These are phyloP conservation scores for Tremella fuciformis DNA, from an alignment of 768 basidiomycete genomes.

Conservation along the genomic window DNA sequence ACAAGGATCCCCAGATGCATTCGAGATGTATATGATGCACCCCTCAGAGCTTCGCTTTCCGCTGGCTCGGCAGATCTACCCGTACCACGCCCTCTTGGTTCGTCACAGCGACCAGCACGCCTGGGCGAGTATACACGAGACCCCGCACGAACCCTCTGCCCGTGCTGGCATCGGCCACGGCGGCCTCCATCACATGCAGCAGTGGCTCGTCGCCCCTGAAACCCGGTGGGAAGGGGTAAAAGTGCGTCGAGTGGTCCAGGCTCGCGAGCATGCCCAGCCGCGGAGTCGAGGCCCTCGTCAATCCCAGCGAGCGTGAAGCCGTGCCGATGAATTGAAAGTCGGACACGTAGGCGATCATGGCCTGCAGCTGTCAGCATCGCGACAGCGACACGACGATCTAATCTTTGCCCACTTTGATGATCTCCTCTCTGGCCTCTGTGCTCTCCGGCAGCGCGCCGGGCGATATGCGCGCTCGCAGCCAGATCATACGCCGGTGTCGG, in stretches of 20 bases:
- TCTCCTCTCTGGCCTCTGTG: slow-evolving; percentile 30
- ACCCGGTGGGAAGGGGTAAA: slow-evolving; percentile 41
- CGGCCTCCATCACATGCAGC: slow-evolving; percentile 50
- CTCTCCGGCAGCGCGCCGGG: slow-evolving; percentile 5
- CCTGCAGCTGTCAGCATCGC: slow-evolving; percentile 20
- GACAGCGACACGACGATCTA: too few species aligned
- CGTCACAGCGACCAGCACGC: slow-evolving; percentile 49
- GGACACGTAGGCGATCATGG: slow-evolving; percentile 51
- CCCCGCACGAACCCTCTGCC: slow-evolving; percentile 50
- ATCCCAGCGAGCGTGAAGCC: slow-evolving; percentile 43
- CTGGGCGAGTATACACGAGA: slow-evolving; percentile 42
- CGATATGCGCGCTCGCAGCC: slow-evolving; percentile 26
- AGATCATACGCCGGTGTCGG: slow-evolving; percentile 21
- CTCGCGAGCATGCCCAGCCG: slow-evolving; percentile 51
- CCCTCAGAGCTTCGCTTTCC: slow-evolving; percentile 57
- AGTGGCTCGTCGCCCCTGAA: slow-evolving; percentile 43
- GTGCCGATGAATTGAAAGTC: slow-evolving; percentile 53
- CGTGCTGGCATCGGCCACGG: slow-evolving; percentile 28
- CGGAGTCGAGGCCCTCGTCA: slow-evolving; percentile 37
- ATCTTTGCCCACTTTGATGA: slow-evolving; percentile 27
- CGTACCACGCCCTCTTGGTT: slow-evolving; percentile 51
- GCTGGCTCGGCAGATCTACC: slow-evolving; percentile 62
- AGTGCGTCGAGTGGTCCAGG: slow-evolving; percentile 49
- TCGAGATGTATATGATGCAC: too few species aligned
- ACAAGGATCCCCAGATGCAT: background rate